phyloP scores from a whole-genome alignment of 2,329 filamentous ascomycete genomes.

The Colletotrichum navitas region DNA sequence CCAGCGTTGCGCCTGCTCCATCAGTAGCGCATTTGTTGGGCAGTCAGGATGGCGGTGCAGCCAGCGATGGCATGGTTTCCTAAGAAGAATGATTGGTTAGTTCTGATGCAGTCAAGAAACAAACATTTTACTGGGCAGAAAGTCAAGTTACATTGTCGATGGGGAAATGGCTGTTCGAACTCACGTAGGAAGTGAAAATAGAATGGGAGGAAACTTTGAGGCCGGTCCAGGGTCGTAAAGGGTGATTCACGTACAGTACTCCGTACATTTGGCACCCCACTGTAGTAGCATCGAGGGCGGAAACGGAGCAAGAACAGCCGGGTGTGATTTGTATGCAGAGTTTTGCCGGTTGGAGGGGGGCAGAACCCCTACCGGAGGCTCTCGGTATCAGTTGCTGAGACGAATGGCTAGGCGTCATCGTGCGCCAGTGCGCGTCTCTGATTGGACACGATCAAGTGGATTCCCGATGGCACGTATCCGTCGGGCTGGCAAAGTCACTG shows the following conservation, averaged over 20 bases:
- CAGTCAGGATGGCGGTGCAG: background rate
- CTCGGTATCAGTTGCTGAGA: slow-evolving; percentile 29
- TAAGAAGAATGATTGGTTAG: background rate
- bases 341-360: slow-evolving; percentile 17
- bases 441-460: slow-evolving; percentile 15
- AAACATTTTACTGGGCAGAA: background rate
- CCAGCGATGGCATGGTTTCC: background rate
- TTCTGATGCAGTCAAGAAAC: background rate
- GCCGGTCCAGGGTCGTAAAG: background rate
- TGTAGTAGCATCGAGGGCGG: background rate
- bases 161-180: background rate
- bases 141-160: background rate
- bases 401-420: slow-evolving; percentile 31
- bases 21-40: background rate
- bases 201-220: background rate
- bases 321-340: slow-evolving; percentile 38
- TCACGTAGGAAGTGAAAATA: background rate
- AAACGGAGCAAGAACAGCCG: slow-evolving; percentile 31
- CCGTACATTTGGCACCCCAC: too few species aligned
- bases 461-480: background rate
- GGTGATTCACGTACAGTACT: too few species aligned
- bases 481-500: background rate
- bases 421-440: slow-evolving; percentile 6
- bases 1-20: background rate
- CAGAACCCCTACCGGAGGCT: background rate